phyloP scores from a whole-genome alignment of 495 filamentous ascomycete species.

The Hypoxylon perforatum region DNA sequence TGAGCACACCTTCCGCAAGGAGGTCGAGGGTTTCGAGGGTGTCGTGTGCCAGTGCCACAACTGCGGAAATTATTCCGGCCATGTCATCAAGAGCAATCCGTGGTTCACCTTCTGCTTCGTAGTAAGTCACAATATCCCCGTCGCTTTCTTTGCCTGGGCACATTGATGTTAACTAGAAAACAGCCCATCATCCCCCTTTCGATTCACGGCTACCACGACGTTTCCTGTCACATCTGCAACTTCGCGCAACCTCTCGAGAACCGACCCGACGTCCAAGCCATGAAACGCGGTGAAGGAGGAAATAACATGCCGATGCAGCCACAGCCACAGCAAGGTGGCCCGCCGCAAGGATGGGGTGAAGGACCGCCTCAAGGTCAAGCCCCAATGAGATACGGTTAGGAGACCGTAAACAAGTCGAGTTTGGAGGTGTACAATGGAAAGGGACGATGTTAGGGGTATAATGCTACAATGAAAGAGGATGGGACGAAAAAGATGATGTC shows the following conservation, averaged over 20 bases:
- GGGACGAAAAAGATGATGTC: background rate
- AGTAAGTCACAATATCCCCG: conserved; percentile 48
- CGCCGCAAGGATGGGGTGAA: conserved; percentile 41
- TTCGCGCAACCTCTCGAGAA: conserved; percentile 66
- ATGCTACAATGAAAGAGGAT: background rate
- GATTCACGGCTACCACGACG: conserved; percentile 65
- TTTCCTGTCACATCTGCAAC: conserved; percentile 65
- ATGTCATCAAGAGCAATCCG: conserved; percentile 63
- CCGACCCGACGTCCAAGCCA: conserved; percentile 61
- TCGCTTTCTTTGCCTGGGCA: background rate
- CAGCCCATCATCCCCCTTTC: conserved; percentile 67
- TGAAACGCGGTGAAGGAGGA: conserved; percentile 51
- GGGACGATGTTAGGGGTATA: background rate
- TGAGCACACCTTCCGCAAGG: conserved; percentile 65
- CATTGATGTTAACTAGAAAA: conserved; percentile 27
- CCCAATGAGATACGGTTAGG: conserved; percentile 51
- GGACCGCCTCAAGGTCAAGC: conserved; percentile 44
- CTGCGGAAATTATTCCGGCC: conserved; percentile 65
- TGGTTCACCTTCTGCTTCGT: conserved; percentile 71
- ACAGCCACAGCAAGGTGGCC: conserved; percentile 29
- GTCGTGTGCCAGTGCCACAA: conserved; percentile 66
- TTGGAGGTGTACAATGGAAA: background rate
- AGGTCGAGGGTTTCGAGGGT: conserved; percentile 65
- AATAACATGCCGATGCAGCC: conserved; percentile 56
- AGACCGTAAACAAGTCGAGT: background rate